phyloP scores from a whole-genome alignment of 2,329 filamentous ascomycete genomes.

The Epichloe scottii region DNA sequence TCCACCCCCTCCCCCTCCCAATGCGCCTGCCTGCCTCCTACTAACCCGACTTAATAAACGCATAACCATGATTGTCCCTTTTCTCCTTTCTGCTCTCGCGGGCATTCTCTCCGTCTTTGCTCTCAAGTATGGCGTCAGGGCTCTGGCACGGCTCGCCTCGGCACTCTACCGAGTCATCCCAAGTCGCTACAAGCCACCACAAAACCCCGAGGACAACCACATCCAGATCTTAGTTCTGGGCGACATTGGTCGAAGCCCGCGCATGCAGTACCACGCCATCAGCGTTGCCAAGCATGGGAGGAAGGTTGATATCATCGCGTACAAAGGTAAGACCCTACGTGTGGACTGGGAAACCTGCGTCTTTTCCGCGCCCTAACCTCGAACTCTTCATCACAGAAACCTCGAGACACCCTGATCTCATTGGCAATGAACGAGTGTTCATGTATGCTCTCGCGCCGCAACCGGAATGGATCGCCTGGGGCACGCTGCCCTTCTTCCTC shows the following conservation, averaged over 20 bases:
- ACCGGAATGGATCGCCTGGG: conserved; percentile 54
- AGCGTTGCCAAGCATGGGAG: conserved; percentile 78
- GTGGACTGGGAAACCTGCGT: neutral
- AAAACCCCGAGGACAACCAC: conserved; percentile 26
- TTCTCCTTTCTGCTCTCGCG: conserved; percentile 22
- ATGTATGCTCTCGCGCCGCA: conserved; percentile 59
- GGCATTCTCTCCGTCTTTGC: conserved; percentile 21
- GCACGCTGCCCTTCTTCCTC: conserved; percentile 62
- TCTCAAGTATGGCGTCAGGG: conserved; percentile 14
- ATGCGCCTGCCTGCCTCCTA: too few species aligned
- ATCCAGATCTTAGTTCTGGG: conserved; percentile 84
- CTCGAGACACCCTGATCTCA: conserved; percentile 64
- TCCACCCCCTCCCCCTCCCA: too few species aligned
- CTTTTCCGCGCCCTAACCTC: neutral
- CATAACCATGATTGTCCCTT: conserved; percentile 11
- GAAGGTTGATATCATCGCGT: conserved; percentile 75
- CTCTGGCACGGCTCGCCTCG: conserved; percentile 12
- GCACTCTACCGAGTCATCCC: conserved; percentile 18
- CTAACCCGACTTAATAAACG: too few species aligned
- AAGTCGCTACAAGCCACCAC: conserved; percentile 22
- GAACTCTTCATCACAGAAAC: conserved; percentile 43
- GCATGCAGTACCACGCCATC: conserved; percentile 96
- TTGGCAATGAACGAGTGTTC: conserved; percentile 53
- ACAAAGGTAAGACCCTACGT: conserved; percentile 45
- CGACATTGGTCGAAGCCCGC: conserved; percentile 88